A percentile compares a stretch with the other conserved stretches of the same genome.
phyloP scores from a whole-genome alignment of 2,329 filamentous ascomycete genomes.

The Tolypocladium paradoxum region DNA sequence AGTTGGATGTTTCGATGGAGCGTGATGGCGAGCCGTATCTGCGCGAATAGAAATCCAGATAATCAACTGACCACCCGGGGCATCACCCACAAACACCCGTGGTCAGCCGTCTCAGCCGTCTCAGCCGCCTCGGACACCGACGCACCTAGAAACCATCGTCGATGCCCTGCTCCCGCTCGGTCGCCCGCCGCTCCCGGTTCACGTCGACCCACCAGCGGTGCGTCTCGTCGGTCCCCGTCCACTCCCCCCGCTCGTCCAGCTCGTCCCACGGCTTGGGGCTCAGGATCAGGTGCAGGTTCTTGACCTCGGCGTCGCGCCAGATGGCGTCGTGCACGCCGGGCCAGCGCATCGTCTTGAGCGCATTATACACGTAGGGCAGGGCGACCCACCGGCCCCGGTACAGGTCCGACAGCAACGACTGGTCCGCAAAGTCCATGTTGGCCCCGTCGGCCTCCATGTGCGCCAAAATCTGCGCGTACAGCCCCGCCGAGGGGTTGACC shows the following conservation, averaged over 20 bases:
- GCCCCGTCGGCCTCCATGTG: conserved; percentile 37
- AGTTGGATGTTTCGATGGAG: not conserved
- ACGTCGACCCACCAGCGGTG: conserved; percentile 46
- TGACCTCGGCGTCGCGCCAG: conserved; percentile 47
- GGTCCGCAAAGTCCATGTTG: conserved; percentile 47
- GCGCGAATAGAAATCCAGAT: not conserved
- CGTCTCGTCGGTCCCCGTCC: conserved; percentile 33
- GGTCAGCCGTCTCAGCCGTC: too few relatives aligned
- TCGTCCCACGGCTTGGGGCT: conserved; percentile 53
- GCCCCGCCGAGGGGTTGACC: conserved; percentile 35
- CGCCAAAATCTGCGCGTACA: conserved; percentile 39
- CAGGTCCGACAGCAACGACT: conserved; percentile 44
- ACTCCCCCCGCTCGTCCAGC: conserved; percentile 30
- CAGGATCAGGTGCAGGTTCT: conserved; percentile 52
- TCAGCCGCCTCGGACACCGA: too few relatives aligned
- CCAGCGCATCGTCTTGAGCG: conserved; percentile 49
- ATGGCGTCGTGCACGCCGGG: conserved; percentile 41
- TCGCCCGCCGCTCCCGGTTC: conserved; percentile 31
- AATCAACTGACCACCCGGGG: not conserved
- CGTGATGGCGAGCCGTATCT: not conserved
- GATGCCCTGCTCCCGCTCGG: conserved; percentile 30
- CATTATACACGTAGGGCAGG: conserved; percentile 51
- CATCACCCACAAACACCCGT: too few relatives aligned
- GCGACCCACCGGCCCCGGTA: conserved; percentile 46
- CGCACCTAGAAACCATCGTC: conserved; percentile 12